These are phyloP conservation scores for Ophiocordyceps camponoti-rufipedis DNA, from an alignment of 2,329 filamentous ascomycete species.

Conservation along the genomic window DNA sequence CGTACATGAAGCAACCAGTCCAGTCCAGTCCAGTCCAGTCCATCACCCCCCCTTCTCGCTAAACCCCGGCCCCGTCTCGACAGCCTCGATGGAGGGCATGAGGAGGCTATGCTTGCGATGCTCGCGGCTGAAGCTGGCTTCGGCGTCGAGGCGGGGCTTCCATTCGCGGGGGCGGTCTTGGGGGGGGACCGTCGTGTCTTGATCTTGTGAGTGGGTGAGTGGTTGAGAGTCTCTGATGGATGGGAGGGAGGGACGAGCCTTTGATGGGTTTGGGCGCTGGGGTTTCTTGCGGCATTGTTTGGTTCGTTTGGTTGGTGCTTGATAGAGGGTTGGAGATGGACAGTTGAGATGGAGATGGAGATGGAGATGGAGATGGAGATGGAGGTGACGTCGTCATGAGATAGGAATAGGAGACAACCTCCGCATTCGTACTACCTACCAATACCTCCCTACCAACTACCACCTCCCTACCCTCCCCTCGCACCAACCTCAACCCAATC, in stretches of 20 bases:
- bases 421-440: too few species aligned
- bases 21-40: too few species aligned
- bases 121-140: slow-evolving; percentile 34
- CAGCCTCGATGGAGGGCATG: slow-evolving; percentile 21
- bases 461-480: too few species aligned
- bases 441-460: too few species aligned
- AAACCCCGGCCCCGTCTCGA: slow-evolving; percentile 21
- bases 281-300: background rate
- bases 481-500: too few species aligned
- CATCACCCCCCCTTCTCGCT: slow-evolving; percentile 20
- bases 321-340: too few species aligned
- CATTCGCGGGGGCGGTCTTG: slow-evolving; percentile 13
- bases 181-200: background rate
- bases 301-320: background rate
- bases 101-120: slow-evolving; percentile 34
- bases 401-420: too few species aligned
- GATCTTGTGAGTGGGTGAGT: too few species aligned
- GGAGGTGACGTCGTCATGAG: too few species aligned
- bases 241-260: background rate
- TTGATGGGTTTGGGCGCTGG: background rate
- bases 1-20: too few species aligned
- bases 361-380: too few species aligned
- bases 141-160: slow-evolving; percentile 25
- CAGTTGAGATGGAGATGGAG: background rate
- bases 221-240: too few species aligned